Evolutionary conservation across 1,284 basidiomycete species (phyloP), one percentile per base, ranked within the genome.

Genomic region (Thecaphora thlaspeos): DNA sequence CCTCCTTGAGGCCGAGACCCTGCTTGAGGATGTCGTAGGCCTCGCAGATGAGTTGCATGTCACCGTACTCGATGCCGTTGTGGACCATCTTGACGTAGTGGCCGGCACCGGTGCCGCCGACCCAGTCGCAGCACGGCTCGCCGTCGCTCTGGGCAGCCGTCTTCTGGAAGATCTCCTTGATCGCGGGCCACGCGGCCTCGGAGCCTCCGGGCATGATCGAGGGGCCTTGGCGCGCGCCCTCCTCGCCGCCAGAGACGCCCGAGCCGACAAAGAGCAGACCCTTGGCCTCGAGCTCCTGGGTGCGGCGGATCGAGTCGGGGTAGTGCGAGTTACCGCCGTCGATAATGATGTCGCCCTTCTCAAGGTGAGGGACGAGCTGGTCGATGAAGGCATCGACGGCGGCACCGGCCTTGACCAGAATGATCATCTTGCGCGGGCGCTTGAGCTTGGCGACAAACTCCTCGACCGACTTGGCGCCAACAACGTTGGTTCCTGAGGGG

Each of bases 1-100:
- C 23, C 52, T 75, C 71, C 32, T 79, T 55, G 61, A 95, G 83
- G 65, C 88, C 90, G 72, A 98, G 87, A 70, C 94, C 95, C 73
- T 91, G 89, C 80, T 94, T 95, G 79, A 99, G 87, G 80, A 99
- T 96, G 80, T 97, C 70, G 53, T 75, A 77, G 24, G 66, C 75
- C 82, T 99, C 95, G 69, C 91, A 90, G 75, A 99, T 98, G 79
- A 98, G 84, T 81, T 98, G 95, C 95, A 99, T 99, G 83, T 99
- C 95, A 81, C 95, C 95, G 81, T 98, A 99, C 63, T 77, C 73
- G 62, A 80, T 81, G 87, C 90, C 92, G 76, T 96, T 96, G 85
- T 96, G 95, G 63, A 98, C 95, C 94, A 97, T 93, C 85, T 95
- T 96, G 79, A 93, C 89, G 79, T 92, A 94, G 84, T 93, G 91